phyloP scores from a whole-genome alignment of 768 basidiomycete species.

The Serendipita sp. region DNA sequence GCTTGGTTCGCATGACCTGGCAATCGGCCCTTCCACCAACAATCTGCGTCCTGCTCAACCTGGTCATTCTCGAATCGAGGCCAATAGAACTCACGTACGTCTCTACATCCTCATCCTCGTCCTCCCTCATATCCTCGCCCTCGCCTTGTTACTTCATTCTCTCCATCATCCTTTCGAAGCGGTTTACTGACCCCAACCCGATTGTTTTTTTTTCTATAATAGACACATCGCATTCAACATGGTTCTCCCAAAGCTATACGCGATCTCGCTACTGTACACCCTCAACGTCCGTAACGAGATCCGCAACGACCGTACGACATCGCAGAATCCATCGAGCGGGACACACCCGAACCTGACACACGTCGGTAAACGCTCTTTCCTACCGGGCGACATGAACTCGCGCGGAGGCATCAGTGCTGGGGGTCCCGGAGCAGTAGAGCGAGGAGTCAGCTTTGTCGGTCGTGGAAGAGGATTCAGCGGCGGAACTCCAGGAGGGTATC shows the following conservation, averaged over 20 bases:
- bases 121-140: not conserved
- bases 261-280: slow-evolving; percentile 7
- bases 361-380: not conserved
- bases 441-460: slow-evolving; percentile 1
- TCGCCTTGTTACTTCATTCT: not conserved
- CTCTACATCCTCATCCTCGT: not conserved
- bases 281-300: slow-evolving; percentile 7
- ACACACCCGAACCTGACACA: not conserved
- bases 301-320: not conserved
- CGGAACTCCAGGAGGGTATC: not conserved
- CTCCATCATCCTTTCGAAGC: not conserved
- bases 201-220: too few relatives aligned
- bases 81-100: slow-evolving; percentile 4
- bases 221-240: slow-evolving; percentile 6
- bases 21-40: not conserved
- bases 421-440: not conserved
- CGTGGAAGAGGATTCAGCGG: not conserved
- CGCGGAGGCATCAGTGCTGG: not conserved
- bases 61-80: not conserved
- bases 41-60: slow-evolving; percentile 1
- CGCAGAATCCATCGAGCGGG: not conserved
- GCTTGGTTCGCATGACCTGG: not conserved
- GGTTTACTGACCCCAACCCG: too few relatives aligned
- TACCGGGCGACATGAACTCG: not conserved
- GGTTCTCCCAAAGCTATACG: slow-evolving; percentile 6